Evolutionary conservation across 768 basidiomycete species (phyloP).

Genomic region (Leccinum sublutescens): DNA sequence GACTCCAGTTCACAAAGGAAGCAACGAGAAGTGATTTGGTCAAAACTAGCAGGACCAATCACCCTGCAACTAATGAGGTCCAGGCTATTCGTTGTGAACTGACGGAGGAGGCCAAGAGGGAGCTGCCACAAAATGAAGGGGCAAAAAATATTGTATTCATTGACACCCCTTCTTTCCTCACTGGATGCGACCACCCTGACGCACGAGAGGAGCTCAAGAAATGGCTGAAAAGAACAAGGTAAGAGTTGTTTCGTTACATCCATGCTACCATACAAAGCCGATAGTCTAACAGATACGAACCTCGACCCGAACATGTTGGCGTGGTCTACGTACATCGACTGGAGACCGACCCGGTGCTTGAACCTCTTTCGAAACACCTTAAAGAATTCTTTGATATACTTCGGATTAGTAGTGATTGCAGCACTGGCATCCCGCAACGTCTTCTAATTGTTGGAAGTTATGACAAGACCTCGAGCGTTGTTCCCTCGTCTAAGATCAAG

Average conservation of each 20-base stretch:
- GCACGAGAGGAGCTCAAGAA: slow-evolving; percentile 3
- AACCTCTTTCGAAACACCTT: slow-evolving; percentile 8
- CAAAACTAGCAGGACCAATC: neutral
- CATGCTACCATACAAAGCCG: neutral
- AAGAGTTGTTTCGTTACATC: neutral
- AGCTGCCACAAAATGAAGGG: neutral
- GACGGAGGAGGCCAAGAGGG: slow-evolving; percentile 6
- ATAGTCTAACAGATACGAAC: slow-evolving; percentile 1
- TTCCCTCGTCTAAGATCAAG: neutral
- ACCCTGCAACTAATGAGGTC: slow-evolving; percentile 9
- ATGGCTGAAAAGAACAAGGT: slow-evolving; percentile 5
- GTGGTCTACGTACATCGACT: slow-evolving; percentile 20
- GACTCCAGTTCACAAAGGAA: slow-evolving; percentile 14
- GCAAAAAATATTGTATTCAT: slow-evolving; percentile 17
- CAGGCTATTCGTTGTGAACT: slow-evolving; percentile 17
- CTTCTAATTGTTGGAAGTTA: slow-evolving; percentile 13
- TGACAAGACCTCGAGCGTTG: slow-evolving; percentile 5
- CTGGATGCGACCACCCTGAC: slow-evolving; percentile 5
- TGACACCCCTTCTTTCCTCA: slow-evolving; percentile 25
- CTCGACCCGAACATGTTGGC: slow-evolving; percentile 2
- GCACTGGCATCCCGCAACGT: neutral
- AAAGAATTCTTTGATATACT: neutral
- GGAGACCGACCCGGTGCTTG: slow-evolving; percentile 13
- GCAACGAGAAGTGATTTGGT: slow-evolving; percentile 10
- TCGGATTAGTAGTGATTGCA: neutral